Conservation (phyloP, 2,329 filamentous ascomycete species). For the Cladosporium sp. region DNA sequence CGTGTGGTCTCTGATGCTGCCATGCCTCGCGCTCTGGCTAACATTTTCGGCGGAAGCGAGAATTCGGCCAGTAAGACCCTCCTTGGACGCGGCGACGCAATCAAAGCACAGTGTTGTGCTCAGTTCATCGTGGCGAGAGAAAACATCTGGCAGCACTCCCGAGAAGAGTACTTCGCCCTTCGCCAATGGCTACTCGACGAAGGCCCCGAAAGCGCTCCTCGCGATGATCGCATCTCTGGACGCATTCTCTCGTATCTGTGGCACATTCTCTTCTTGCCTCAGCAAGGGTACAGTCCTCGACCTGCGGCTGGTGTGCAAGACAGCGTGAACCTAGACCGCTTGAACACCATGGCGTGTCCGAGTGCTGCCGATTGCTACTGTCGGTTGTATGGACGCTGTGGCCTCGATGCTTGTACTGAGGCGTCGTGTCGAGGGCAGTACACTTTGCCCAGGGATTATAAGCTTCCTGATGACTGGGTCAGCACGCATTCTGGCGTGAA, state of each 20-base stretch:
- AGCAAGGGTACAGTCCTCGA: constrained; percentile 7
- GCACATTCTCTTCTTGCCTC: constrained; percentile 51
- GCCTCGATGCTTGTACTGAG: constrained; percentile 32
- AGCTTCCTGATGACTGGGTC: constrained; percentile 35
- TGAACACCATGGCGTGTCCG: constrained; percentile 45
- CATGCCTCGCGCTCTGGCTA: constrained; percentile 25
- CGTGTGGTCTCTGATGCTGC: constrained; percentile 33
- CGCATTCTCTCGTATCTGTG: constrained; percentile 54
- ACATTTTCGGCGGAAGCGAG: constrained; percentile 28
- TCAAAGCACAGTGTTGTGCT: constrained; percentile 51
- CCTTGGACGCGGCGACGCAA: constrained; percentile 43
- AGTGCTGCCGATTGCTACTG: constrained; percentile 48
- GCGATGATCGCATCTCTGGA: constrained; percentile 44
- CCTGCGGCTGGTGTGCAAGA: constrained; percentile 21
- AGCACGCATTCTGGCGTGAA: neutral
- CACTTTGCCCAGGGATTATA: constrained; percentile 41
- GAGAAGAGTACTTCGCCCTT: constrained; percentile 54
- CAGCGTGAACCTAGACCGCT: constrained; percentile 38
- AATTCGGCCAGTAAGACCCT: constrained; percentile 43
- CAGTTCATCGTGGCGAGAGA: constrained; percentile 57
- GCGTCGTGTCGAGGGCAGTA: constrained; percentile 46
- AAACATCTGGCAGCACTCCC: constrained; percentile 51
- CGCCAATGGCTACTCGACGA: constrained; percentile 57
- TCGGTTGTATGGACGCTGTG: constrained; percentile 47
- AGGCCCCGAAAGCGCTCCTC: constrained; percentile 34